A percentile compares a stretch with the other conserved stretches of the same genome.
Evolutionary conservation across 192 early-diverging fungal species (phyloP).

Genomic region (Coemansia sp.): DNA sequence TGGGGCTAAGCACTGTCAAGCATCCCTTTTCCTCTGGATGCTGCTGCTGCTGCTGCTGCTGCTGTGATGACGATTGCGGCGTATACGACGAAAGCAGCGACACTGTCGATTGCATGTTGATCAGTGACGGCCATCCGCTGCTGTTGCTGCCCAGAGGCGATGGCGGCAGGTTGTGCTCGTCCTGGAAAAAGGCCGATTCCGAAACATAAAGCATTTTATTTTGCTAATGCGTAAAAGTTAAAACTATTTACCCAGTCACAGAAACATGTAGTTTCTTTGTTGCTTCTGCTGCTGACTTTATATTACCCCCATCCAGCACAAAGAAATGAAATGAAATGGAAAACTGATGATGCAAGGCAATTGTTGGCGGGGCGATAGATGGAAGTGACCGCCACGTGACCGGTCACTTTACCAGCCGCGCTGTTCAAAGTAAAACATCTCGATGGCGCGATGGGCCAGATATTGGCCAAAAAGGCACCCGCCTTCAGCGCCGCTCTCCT

Average conservation of each 20-base stretch:
- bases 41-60: not conserved
- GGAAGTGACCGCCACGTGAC: conserved; percentile 4
- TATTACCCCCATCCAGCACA: not conserved
- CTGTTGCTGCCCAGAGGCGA: conserved; percentile 7
- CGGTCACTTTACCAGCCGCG: conserved; percentile 43
- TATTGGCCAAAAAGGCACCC: conserved; percentile 41
- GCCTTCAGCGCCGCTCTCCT: not conserved
- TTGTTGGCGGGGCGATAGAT: not conserved
- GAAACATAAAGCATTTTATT: conserved; percentile 22
- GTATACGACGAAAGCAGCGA: conserved; percentile 46
- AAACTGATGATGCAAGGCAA: no score
- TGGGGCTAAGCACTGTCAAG: conserved; percentile 1
- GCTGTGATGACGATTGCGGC: conserved; percentile 7
- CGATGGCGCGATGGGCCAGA: conserved; percentile 52
- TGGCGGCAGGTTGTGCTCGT: not conserved
- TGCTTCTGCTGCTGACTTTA: not conserved
- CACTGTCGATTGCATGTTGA: conserved; percentile 26
- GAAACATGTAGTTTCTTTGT: not conserved
- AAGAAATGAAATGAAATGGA: not conserved
- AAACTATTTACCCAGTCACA: not conserved
- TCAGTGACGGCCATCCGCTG: conserved; percentile 47
- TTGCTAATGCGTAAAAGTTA: not conserved
- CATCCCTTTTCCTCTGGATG: not conserved
- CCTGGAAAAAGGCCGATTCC: conserved; percentile 8
- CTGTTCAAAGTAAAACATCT: conserved; percentile 57